Evolutionary conservation across 108 stramenopile genomes (phyloP), one percentile per base, ranked within the genome.

Genomic region (Nitzschia inconspicua): DNA sequence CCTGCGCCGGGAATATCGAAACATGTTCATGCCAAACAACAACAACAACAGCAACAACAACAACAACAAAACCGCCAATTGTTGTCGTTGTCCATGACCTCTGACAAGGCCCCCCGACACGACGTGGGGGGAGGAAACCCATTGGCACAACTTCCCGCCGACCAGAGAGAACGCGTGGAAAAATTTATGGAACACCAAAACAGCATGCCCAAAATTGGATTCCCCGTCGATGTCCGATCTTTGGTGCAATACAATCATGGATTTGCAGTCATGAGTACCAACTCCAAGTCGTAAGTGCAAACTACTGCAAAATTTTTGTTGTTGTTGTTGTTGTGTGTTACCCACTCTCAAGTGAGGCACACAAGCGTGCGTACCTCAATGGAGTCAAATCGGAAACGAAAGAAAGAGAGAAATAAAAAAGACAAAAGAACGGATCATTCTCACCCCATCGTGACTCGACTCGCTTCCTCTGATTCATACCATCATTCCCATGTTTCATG

Each of bases 241-340:
- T 60, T 93, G 58, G 84, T 93, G 4, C 72, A 87, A 50, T 85
- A 93, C 70, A 89, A 88, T 51, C 92, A 93, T 58, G 92, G 92
- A 44, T 93, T 88, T 65, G 92, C 92, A 0, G 92, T 93, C 47
- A 85, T 93, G 79, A 76, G 73, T 3, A 93, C 92, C 36, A 83
- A 83, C 71, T 80, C 78, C 27, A 89, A 93, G 62, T 68, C 86
- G 70, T 74, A 57, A 78, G 80, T 64, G 4, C 19, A 10, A 23
- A n/a, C 7, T 1, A 25, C 1, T 10, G 46, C 10, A 13, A 28
- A 35, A 13, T 36, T 52, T 49, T n/a, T n/a, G n/a, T n/a, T n/a
- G n/a, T n/a, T n/a, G n/a, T n/a, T n/a, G n/a, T n/a, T n/a, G n/a
- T n/a, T n/a, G n/a, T n/a, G n/a, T n/a, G n/a, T n/a, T n/a, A n/a